A percentile compares a stretch with the other conserved stretches of the same genome.
These are phyloP conservation scores for Remersonia thermophila DNA, from an alignment of 2,329 filamentous ascomycete species.

Conservation along the genomic window DNA sequence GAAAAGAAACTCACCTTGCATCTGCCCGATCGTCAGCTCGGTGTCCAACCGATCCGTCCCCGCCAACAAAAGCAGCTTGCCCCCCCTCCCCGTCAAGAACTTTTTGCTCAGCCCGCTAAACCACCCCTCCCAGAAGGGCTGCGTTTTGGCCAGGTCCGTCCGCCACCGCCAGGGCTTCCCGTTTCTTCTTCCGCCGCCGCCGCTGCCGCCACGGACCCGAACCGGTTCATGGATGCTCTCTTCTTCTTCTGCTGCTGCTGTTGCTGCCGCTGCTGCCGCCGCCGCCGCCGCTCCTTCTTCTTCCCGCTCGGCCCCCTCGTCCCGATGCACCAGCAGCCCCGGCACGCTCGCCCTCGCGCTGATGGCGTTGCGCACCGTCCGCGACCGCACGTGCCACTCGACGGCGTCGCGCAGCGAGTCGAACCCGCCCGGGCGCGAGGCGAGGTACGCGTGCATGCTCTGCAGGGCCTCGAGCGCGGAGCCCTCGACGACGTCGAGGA, in stretches of 20 bases:
- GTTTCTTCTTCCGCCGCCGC: constrained; percentile 1
- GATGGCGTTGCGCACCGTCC: constrained; percentile 70
- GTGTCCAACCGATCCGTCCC: constrained; percentile 85
- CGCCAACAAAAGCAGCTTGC: constrained; percentile 74
- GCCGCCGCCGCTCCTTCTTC: neutral
- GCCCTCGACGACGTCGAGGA: constrained; percentile 91
- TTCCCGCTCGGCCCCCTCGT: constrained; percentile 15
- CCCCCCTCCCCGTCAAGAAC: constrained; percentile 69
- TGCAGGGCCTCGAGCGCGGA: constrained; percentile 89
- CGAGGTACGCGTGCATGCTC: constrained; percentile 87
- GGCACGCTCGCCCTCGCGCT: constrained; percentile 86
- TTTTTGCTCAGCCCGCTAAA: constrained; percentile 79
- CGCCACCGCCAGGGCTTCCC: constrained; percentile 59
- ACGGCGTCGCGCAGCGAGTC: constrained; percentile 66
- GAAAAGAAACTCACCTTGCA: constrained; percentile 56
- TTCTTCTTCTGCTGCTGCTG: constrained; percentile 27
- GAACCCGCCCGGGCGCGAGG: constrained; percentile 68
- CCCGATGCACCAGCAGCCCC: constrained; percentile 49
- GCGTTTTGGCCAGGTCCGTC: constrained; percentile 71
- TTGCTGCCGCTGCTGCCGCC: constrained; percentile 24
- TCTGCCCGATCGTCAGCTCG: constrained; percentile 88
- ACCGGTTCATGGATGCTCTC: neutral
- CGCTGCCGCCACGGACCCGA: no score
- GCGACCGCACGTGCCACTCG: constrained; percentile 84
- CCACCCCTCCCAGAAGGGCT: constrained; percentile 91